Evolutionary conservation across 2,329 filamentous ascomycete genomes (phyloP), one percentile per base, ranked within the genome.

Genomic region (Coleophoma cylindrospora): DNA sequence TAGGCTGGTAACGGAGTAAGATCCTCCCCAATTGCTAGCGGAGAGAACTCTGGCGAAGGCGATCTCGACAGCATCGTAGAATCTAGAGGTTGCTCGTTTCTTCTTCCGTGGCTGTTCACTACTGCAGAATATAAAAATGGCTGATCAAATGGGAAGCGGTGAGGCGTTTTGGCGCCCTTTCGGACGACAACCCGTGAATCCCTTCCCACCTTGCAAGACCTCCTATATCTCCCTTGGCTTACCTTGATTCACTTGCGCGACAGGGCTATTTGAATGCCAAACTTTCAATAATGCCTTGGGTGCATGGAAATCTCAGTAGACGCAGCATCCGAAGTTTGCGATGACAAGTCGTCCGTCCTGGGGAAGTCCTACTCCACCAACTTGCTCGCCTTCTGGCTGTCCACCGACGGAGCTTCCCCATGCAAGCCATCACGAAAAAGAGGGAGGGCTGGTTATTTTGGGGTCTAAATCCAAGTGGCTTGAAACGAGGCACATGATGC

Each of bases 1-100:
- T 80, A 78, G 34, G 64, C 68, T 15, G 81, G 81, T 12, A 84
- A 69, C n/a, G 81, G 80, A n/a, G 78, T 69, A 21, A 84, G 61
- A 54, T 79, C 77, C 55, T 76, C 73, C 54, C 74, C 76, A 54
- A 84, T 69, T 1, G 56, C 52, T 41, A 66, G 45, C 32, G 61
- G 64, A n/a, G 60, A 63, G 48, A 62, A 64, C 19, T 66, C 62
- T 34, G 61, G 63, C 13, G 64, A 64, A 14, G 57, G 53, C 40
- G 60, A 62, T 17, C 59, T 58, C 8, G 60, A 56, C 43, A 47
- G 34, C 63, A 65, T 64, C 22, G 41, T 52, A 34, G 27, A 19
- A 27, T n/a, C 7, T 34, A 37, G 15, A 34, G 11, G 32, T 19
- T 14, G 15, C 44, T 47, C 3, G 6, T 27, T 27, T 27, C 27